Evolutionary conservation across 2,329 filamentous ascomycete genomes (phyloP), one percentile per base, ranked within the genome.

Genomic region (Fusarium phyllophilum): DNA sequence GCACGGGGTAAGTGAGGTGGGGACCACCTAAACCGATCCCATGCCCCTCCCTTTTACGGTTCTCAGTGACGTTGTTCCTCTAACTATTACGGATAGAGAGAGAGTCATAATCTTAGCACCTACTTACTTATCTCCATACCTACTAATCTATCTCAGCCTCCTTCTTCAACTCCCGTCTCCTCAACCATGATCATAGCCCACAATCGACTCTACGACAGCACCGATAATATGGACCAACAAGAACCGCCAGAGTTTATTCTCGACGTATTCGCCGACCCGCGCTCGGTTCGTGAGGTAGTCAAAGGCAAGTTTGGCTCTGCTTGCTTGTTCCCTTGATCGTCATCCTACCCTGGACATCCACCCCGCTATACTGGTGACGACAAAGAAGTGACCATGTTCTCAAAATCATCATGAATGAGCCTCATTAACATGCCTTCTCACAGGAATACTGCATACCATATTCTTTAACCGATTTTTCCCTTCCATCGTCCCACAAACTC

Each of bases 381-480:
- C 33, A 38, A 57, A 22, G 24, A 57, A n/a, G 39, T 18, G 36
- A 49, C n/a, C 15, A 54, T 36, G n/a, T 31, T 24, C 26, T 38
- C 42, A 17, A 29, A 42, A 34, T 44, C 54, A 38, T 44, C 38
- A 57, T 34, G 49, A 38, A 46, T 51, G 24, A 56, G 42, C 57
- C 46, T 48, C 15, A 31, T 41, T 70, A 42, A 70, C 46, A 22
- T 8, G 11, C 11, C 22, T 49, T 20, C 8, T 33, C 6, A 29
- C 59, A 97, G 96, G 93, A 73, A 93, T 98, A 81, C 89, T 98
- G 56, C 95, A 98, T 83, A 97, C 95, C 57, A 98, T 98, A 82
- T 99, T 98, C 90, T 98, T 98, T 89, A 95, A 98, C 86, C 93
- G 96, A 80, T 97, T 96, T 89, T 98, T 98, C 87, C 94, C 94